Evolutionary conservation across 1,139 yeast species (phyloP), one percentile per base, ranked within the genome.

Genomic region (Pichia kudriavzevii): DNA sequence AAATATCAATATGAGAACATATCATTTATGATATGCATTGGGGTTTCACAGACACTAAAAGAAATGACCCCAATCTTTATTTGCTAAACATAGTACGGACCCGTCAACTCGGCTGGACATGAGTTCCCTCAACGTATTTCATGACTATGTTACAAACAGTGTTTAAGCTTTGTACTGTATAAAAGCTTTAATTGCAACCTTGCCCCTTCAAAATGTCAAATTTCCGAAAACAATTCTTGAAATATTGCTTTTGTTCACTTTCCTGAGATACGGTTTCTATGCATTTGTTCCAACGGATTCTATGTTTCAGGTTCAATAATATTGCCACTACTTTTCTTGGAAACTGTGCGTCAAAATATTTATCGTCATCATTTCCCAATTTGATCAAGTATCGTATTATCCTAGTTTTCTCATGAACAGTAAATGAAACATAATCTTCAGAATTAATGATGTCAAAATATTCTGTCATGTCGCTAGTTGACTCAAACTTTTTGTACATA

Each of bases 211-310:
- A 32, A 3, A 32, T 25, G 15, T 40, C 40, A 28, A 35, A 37
- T 4, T 19, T 4, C 21, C 39, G 33, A 29, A 46, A 52, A 4
- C 34, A 34, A 11, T 47, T 39, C 24, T 44, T 49, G 22, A 52
- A 52, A 4, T 27, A 25, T 3, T 36, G 42, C 28, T 45, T 48
- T 38, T 83, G 93, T n/a, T 58, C 51, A 10, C 65, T 60, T 49
- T 83, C 94, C 42, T 71, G 69, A 20, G 61, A 60, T 36, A 61
- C 60, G 0, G 79, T 62, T 50, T 81, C 88, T 36, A 61, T 61
- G 48, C 94, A 82, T 36, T 74, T 72, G 39, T 77, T 79, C 95
- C 94, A 84, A 40, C 72, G 72, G 0, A 72, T 59, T 45, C 94
- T 61, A 41, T 75, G 76, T 2, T 79, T 78, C 16, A 72, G 59